Evolutionary conservation across 2,329 filamentous ascomycete genomes (phyloP).

Genomic region (Neobulgaria alba): DNA sequence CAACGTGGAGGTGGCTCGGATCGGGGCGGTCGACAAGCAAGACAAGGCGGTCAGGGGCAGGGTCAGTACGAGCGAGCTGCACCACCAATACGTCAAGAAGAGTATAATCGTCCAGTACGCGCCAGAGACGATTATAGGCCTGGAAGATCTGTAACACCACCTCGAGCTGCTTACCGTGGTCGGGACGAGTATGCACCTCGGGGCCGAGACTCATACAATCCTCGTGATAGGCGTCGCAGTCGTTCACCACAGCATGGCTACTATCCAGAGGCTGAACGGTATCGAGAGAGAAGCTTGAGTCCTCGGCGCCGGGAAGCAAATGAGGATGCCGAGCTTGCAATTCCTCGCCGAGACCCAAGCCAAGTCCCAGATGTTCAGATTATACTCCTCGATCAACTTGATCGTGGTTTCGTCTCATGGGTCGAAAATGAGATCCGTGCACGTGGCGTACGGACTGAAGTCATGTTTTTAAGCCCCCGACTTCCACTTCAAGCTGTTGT

Average conservation of each 20-base stretch:
- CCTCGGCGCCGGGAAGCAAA: slow-evolving; percentile 49
- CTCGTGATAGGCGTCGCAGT: slow-evolving; percentile 40
- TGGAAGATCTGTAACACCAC: slow-evolving; percentile 50
- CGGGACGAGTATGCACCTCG: slow-evolving; percentile 51
- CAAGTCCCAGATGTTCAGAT: slow-evolving; percentile 88
- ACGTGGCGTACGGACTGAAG: slow-evolving; percentile 65
- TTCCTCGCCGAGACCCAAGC: slow-evolving; percentile 63
- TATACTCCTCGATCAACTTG: slow-evolving; percentile 69
- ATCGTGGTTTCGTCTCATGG: slow-evolving; percentile 73
- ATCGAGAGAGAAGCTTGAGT: slow-evolving; percentile 63
- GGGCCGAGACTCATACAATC: slow-evolving; percentile 27
- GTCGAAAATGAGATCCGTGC: slow-evolving; percentile 68
- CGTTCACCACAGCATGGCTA: slow-evolving; percentile 61
- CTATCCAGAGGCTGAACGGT: slow-evolving; percentile 40
- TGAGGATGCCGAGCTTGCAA: slow-evolving; percentile 54
- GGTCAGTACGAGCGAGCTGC: slow-evolving; percentile 33
- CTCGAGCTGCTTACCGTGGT: slow-evolving; percentile 45
- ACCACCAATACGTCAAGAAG: slow-evolving; percentile 26
- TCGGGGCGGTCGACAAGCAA: slow-evolving; percentile 36
- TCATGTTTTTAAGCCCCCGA: slow-evolving; percentile 70
- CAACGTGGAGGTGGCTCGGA: slow-evolving; percentile 34
- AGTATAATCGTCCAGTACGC: slow-evolving; percentile 38
- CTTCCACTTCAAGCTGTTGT: slow-evolving; percentile 73
- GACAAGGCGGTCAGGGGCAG: slow-evolving; percentile 16
- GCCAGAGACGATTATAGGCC: slow-evolving; percentile 57